Evolutionary conservation across 2,329 filamentous ascomycete genomes (phyloP).

Genomic region (Aspergillus arachidicola): DNA sequence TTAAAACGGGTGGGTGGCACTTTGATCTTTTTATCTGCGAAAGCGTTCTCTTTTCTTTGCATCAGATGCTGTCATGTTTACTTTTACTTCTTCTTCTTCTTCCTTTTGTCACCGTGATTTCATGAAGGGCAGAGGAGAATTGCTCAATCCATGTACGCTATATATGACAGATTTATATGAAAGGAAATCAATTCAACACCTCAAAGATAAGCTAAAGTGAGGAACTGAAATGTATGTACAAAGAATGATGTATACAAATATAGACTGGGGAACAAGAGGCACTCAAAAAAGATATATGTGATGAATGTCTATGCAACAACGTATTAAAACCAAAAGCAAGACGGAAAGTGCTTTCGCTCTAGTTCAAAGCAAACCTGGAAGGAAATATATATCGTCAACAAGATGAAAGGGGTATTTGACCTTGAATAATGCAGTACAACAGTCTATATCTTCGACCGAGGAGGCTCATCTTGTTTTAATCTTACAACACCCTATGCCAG

Average conservation of each 20-base stretch:
- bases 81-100: background rate
- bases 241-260: background rate
- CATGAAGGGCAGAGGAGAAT: background rate
- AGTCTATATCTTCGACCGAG: conserved; percentile 34
- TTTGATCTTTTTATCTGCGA: conserved; percentile 24
- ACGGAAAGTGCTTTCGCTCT: background rate
- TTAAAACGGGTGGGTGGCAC: conserved; percentile 28
- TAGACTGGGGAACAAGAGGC: background rate
- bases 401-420: background rate
- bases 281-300: background rate
- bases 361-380: background rate
- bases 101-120: background rate
- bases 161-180: background rate
- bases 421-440: background rate
- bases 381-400: background rate
- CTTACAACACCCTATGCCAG: conserved; percentile 47
- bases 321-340: background rate
- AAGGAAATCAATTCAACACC: background rate
- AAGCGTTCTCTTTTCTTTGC: background rate
- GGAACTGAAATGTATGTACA: background rate
- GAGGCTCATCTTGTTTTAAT: conserved; percentile 46
- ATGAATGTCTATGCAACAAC: background rate
- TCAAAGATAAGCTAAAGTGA: background rate
- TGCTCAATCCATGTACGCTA: background rate
- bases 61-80: background rate